Conservation (phyloP, 2,329 filamentous ascomycete genomes). For the Didymosphaeria variabile region DNA sequence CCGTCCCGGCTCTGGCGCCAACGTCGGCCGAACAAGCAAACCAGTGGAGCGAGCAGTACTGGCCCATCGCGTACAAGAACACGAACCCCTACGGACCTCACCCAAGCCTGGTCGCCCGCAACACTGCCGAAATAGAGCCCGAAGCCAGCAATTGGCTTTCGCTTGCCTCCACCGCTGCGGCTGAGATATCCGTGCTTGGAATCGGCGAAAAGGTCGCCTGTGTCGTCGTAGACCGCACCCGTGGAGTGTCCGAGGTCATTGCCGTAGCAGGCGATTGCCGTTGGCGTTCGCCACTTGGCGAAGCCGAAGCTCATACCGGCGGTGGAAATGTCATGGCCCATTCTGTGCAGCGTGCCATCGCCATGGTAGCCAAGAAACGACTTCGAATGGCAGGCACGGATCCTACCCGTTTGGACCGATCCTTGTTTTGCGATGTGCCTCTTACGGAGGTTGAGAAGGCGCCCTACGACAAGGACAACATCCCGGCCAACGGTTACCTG, state of each 20-base stretch:
- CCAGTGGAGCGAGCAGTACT: constrained; percentile 78
- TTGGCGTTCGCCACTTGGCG: constrained; percentile 60
- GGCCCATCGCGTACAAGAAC: constrained; percentile 86
- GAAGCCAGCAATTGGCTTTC: constrained; percentile 73
- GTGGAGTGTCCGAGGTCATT: constrained; percentile 63
- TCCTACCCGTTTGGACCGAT: constrained; percentile 39
- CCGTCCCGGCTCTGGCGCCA: constrained; percentile 76
- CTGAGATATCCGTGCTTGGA: constrained; percentile 64
- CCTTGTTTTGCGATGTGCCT: constrained; percentile 72
- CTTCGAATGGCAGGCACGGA: constrained; percentile 48
- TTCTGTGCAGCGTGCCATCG: constrained; percentile 79
- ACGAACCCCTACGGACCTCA: constrained; percentile 88
- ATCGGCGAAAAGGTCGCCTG: constrained; percentile 77
- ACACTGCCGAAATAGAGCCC: constrained; percentile 72
- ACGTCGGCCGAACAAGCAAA: constrained; percentile 79
- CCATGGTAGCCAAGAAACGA: constrained; percentile 75
- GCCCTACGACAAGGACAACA: constrained; percentile 69
- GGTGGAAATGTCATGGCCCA: constrained; percentile 81
- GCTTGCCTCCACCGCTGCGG: constrained; percentile 71
- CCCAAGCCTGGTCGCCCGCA: constrained; percentile 75
- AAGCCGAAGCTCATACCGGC: constrained; percentile 38
- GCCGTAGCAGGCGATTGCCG: constrained; percentile 81
- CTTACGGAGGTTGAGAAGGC: constrained; percentile 71
- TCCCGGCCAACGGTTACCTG: constrained; percentile 82
- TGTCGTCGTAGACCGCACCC: constrained; percentile 72